phyloP scores from a whole-genome alignment of 345 rosid genomes.

The Barbarea vulgaris region DNA sequence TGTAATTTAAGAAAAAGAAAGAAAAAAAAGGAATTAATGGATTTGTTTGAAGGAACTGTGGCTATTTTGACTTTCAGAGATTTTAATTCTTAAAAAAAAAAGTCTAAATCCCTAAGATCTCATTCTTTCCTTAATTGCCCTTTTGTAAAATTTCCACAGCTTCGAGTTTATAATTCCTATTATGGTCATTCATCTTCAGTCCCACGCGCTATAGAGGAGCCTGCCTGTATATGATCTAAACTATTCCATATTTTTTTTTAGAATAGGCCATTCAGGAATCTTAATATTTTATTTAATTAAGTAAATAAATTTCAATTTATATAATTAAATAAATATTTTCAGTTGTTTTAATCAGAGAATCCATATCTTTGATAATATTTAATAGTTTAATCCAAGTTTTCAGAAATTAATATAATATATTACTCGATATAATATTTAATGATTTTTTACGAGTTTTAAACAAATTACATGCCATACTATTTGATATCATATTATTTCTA shows the following conservation, averaged over 20 bases:
- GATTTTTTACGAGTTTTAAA: neutral
- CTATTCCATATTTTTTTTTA: neutral
- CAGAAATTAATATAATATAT: too few relatives aligned
- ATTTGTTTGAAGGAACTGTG: slow-evolving; percentile 19
- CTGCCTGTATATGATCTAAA: neutral
- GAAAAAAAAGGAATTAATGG: neutral
- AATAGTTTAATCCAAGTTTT: neutral
- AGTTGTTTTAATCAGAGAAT: neutral
- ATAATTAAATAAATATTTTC: neutral
- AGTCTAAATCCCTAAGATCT: neutral
- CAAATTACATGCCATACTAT: too few relatives aligned
- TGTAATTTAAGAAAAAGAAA: neutral
- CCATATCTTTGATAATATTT: neutral
- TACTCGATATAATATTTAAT: too few relatives aligned
- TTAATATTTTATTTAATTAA: neutral
- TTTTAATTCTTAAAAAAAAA: neutral
- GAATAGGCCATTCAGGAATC: neutral
- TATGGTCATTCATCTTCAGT: neutral
- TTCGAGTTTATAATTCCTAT: neutral
- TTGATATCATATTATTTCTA: too few relatives aligned
- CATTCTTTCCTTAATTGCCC: slow-evolving; percentile 27
- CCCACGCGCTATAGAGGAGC: slow-evolving; percentile 7
- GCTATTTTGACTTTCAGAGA: slow-evolving; percentile 26
- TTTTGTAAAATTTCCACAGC: slow-evolving; percentile 2
- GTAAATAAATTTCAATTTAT: neutral